Percentiles rank a stretch among this genome's conserved stretches.
These are phyloP conservation scores for Ophiorrhiza pumila DNA, from an alignment of 257 asterid genomes.

Conservation along the genomic window DNA sequence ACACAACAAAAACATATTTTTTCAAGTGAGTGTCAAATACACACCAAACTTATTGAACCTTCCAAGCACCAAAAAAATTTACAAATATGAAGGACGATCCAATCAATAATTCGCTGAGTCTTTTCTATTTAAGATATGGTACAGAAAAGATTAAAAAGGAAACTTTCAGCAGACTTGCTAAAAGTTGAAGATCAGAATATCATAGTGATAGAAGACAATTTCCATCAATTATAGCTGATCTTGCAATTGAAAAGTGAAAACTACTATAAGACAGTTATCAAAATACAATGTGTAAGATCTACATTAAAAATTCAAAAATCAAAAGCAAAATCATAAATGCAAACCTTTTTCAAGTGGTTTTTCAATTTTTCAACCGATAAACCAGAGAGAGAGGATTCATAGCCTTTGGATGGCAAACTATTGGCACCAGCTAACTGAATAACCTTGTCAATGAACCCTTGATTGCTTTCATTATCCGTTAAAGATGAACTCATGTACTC, in stretches of 20 bases:
- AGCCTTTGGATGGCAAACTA: constrained; percentile 63
- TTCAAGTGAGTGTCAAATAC: background rate
- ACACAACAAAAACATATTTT: background rate
- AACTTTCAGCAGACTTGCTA: background rate
- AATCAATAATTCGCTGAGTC: background rate
- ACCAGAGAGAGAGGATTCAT: constrained; percentile 55
- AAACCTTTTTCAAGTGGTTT: constrained; percentile 64
- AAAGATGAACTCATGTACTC: constrained; percentile 45
- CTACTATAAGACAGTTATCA: background rate
- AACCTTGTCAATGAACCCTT: constrained; percentile 57
- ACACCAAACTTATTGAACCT: background rate
- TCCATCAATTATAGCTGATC: background rate
- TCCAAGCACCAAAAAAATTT: background rate
- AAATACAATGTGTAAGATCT: background rate
- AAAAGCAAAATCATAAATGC: constrained; percentile 3
- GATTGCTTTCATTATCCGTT: constrained; percentile 45
- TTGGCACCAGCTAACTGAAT: constrained; percentile 74
- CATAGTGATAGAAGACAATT: background rate
- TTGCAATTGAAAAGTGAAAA: background rate
- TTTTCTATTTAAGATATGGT: background rate
- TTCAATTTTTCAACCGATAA: constrained; percentile 50
- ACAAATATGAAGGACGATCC: background rate
- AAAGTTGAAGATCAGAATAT: background rate
- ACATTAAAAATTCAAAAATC: background rate
- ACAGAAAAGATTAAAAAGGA: background rate